phyloP scores from a whole-genome alignment of 768 basidiomycete genomes.

The Panaeolus cyanescens region DNA sequence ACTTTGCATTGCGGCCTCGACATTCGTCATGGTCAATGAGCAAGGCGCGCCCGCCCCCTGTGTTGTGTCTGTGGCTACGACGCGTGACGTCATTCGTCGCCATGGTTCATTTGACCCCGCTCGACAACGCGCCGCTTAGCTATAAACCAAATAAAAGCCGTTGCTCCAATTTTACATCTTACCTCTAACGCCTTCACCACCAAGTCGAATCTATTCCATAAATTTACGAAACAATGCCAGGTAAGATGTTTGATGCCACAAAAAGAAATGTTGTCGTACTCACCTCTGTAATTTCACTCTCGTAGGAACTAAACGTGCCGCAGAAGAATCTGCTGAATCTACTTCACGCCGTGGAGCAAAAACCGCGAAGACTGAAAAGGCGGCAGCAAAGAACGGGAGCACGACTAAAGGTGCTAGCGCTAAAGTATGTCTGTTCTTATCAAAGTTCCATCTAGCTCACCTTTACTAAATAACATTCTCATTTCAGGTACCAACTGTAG shows the following conservation, averaged over 20 bases:
- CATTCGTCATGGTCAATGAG: too few relatives aligned
- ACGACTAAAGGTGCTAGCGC: slow-evolving; percentile 20
- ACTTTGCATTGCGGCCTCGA: too few relatives aligned
- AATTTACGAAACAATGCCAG: slow-evolving; percentile 5
- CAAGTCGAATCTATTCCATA: neutral
- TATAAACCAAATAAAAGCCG: slow-evolving; percentile 1
- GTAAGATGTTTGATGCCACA: slow-evolving; percentile 1
- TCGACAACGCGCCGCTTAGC: neutral
- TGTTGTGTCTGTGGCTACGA: too few relatives aligned
- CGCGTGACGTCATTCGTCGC: slow-evolving; percentile 22
- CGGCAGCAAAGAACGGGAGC: slow-evolving; percentile 12
- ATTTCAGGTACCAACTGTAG: slow-evolving; percentile 43
- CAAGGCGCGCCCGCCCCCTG: too few relatives aligned
- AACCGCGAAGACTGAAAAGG: slow-evolving; percentile 12
- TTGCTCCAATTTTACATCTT: neutral
- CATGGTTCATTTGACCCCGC: slow-evolving; percentile 11
- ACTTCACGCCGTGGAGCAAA: neutral
- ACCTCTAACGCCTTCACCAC: neutral
- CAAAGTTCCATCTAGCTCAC: neutral
- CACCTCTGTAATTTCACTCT: neutral
- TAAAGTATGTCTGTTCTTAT: slow-evolving; percentile 42
- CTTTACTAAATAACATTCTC: neutral
- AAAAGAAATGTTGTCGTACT: neutral
- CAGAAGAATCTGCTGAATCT: slow-evolving; percentile 10
- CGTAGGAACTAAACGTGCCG: slow-evolving; percentile 15